Base-by-base conservation (phyloP, 495 filamentous ascomycete species). In the Aspergillus saccharolyticus region DNA sequence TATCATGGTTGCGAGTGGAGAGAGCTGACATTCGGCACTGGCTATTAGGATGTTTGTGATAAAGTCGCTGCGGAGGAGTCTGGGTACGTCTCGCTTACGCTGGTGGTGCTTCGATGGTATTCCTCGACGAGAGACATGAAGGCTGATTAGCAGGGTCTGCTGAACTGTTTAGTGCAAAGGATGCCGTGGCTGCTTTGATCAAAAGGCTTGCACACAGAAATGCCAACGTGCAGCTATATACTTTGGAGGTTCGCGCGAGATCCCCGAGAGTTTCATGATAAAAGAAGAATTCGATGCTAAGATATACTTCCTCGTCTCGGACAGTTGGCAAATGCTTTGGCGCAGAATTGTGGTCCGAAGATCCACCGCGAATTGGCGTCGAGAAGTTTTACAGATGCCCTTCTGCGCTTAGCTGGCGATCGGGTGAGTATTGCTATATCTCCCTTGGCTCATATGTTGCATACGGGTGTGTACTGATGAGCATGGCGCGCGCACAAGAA, bases 151-250 rank as follows among this genome's bases (percentile, higher is more conserved):
- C 22, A 16, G 30, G 16, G 19, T 48, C 9, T 3, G 25, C 4
- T 42, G 42, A n/a, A 30, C 53, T 44, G 5, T n/a, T 42, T 54
- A 82, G 91, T 44, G 81, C 91, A 52, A 96, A 96, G 75, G 93
- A 97, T 77, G 91, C 85, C 17, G 90, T 97, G 59, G 89, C 91
- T 59, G 88, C 89, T 57, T 81, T 98, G 80, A 98, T 97, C 71
- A 97, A 96, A 76, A 81, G 94, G 57, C 79, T 98, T 61, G 95
- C 94, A 55, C 93, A 98, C 74, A 85, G 94, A 58, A 98, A 98
- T 74, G 94, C 94, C 55, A 97, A 98, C 74, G 94, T 98, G n/a
- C 94, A 98, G 75, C 80, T 98, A 30, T 98, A 98, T 69, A 97
- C 94, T 18, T 80, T 98, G 56, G 94, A 98, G 82, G 91, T 94